phyloP scores from a whole-genome alignment of 495 filamentous ascomycete genomes.

The Hypomontagnella monticulosa region DNA sequence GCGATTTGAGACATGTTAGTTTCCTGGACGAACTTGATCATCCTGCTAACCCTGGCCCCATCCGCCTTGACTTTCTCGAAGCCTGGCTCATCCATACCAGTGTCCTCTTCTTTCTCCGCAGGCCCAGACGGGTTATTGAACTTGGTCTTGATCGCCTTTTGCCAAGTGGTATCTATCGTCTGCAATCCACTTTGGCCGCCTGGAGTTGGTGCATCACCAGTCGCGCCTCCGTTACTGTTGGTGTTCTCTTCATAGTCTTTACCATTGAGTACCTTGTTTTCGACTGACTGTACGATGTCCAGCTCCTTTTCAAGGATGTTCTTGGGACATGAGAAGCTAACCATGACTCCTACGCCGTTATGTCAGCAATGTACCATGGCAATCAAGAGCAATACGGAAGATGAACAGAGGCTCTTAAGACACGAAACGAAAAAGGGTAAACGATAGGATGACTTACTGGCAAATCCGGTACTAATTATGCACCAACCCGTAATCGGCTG shows the following conservation, averaged over 20 bases:
- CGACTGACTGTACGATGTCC: slow-evolving; percentile 48
- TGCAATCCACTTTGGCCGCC: neutral
- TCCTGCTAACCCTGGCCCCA: slow-evolving; percentile 46
- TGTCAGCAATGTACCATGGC: neutral
- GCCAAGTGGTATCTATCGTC: neutral
- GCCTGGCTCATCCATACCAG: neutral
- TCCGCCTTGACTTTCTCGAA: slow-evolving; percentile 42
- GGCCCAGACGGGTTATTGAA: neutral
- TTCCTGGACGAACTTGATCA: slow-evolving; percentile 57
- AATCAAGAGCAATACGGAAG: no score
- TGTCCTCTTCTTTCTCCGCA: slow-evolving; percentile 4
- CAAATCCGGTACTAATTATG: slow-evolving; percentile 50
- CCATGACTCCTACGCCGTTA: slow-evolving; percentile 34
- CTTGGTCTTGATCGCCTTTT: slow-evolving; percentile 1
- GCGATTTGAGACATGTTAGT: slow-evolving; percentile 49
- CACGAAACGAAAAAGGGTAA: no score
- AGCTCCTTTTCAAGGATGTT: slow-evolving; percentile 49
- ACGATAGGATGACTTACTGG: slow-evolving; percentile 22
- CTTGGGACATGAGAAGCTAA: slow-evolving; percentile 51
- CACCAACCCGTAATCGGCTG: slow-evolving; percentile 50
- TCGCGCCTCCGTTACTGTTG: neutral
- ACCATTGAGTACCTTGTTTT: slow-evolving; percentile 39
- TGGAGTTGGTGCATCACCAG: slow-evolving; percentile 15
- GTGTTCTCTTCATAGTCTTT: slow-evolving; percentile 13
- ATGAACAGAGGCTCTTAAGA: no score